Evolutionary conservation across 345 rosid species (phyloP), one percentile per base, ranked within the genome.

Genomic region (Viola odorata): DNA sequence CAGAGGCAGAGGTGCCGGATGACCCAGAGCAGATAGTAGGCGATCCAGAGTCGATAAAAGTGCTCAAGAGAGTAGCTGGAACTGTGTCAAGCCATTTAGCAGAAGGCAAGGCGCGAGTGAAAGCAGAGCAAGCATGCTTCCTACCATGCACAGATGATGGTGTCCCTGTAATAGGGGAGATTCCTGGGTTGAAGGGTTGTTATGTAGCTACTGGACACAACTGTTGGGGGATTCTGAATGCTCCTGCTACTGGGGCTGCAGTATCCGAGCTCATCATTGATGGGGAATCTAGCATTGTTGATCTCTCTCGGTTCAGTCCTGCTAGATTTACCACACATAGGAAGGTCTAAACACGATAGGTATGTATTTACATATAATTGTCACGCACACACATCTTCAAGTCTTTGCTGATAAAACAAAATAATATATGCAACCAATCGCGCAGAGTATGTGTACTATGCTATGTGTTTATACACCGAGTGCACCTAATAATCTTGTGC

Each of bases 171-270:
- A 87, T 85, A 1, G 96, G 98, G 16, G 90, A 87, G 75, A 58
- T 89, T 58, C 91, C 88, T 1, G 85, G 91, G 7, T 55, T 81
- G 10, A 80, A 75, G 48, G 88, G 87, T 5, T 87, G 96, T 70
- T 92, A 75, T 57, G 89, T 87, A 37, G 97, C 81, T 9, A 84
- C 96, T 0, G 95, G 98, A 23, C 98, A 92, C 63, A 81, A 76
- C 66, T 92, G 96, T 64, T 87, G 97, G 97, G 98, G 97, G 0
- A 87, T 92, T 64, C 80, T 92, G 4, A 92, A 92, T 64, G 97
- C 87, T 69, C 97, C 94, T 0, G 90, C 90, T 4, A 92, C 97
- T 3, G 97, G 98, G 4, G 87, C 85, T 68, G 87, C 98, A 8
- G n/a, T 89, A 64, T 82, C 98, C 17, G 90, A 87, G 77, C 87